Base-by-base conservation (phyloP, 495 filamentous ascomycete genomes). In the Penicillium coprophilum region DNA sequence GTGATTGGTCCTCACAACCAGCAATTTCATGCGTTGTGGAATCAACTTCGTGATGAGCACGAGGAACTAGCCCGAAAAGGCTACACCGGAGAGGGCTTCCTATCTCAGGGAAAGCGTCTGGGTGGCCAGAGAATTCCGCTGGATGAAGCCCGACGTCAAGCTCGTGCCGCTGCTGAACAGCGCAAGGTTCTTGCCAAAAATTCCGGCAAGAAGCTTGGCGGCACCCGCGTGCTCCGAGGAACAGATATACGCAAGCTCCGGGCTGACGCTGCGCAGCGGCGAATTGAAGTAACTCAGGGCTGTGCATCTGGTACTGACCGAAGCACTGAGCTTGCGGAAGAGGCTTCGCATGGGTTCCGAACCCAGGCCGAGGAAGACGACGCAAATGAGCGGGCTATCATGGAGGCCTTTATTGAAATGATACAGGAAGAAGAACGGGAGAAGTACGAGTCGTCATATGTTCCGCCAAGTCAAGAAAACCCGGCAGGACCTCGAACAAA, bases 81-180 rank as follows among this genome's bases (percentile, higher is more conserved):
- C 21, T 97, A 95, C 66, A 96, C 88, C 11, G 94, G 94, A 23
- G 92, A 96, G 71, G 89, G 91, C 8, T 96, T 96, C 78, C 76
- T 95, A 13, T 86, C 85, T 0, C 67, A 85, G 43, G 92, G 93
- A 6, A 83, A 83, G 28, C 82, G 82, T 30, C 80, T 97, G 0
- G 92, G 93, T 40, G 88, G 87, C 3, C 60, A 58, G 15, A 74
- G 78, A 28, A 78, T 93, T 1, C 88, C 88, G 0, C 68, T 84
- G 39, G 79, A 90, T 43, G 93, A 97, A 72, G 89, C 87, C 32
- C 82, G 87, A 13, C 82, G 91, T 39, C 77, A 85, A 39, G 91
- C 91, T 36, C 82, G 91, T 32, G 83, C 79, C 11, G 82, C 88
- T 8, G 92, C 93, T 1, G 90, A 94, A 65, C 87, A 85, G 67